Conservation (phyloP, 192 early-diverging fungal genomes). For the Podila minutissima region DNA sequence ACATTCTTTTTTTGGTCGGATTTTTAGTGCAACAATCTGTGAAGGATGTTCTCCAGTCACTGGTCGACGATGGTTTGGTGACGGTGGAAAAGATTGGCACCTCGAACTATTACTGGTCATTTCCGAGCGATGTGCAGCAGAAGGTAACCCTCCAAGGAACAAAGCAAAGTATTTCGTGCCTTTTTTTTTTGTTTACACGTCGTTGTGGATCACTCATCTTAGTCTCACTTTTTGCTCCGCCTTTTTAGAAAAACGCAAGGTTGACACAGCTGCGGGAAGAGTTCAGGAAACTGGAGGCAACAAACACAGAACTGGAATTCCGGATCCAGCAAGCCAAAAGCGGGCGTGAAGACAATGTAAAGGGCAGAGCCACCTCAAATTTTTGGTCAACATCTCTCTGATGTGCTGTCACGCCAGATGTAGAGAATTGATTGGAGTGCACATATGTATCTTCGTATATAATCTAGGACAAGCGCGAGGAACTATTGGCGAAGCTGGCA, state of each 20-base stretch:
- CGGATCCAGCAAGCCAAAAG: conserved; percentile 58
- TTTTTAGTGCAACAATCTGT: conserved; percentile 75
- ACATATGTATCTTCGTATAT: background rate
- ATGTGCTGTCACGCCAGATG: background rate
- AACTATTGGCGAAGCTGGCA: conserved; percentile 59
- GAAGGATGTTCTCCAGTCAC: conserved; percentile 83
- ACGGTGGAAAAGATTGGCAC: conserved; percentile 87
- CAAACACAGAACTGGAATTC: conserved; percentile 55
- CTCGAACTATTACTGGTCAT: conserved; percentile 95
- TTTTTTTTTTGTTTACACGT: background rate
- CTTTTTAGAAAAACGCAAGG: conserved; percentile 58
- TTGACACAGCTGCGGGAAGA: conserved; percentile 61
- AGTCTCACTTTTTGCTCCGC: background rate
- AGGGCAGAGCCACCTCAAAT: background rate
- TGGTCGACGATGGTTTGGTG: conserved; percentile 86
- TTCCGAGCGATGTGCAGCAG: conserved; percentile 74
- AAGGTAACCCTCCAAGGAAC: conserved; percentile 44
- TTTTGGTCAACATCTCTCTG: background rate
- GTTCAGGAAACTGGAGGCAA: conserved; percentile 54
- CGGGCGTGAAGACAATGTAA: conserved; percentile 76
- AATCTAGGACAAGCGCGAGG: conserved; percentile 65
- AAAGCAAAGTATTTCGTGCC: background rate
- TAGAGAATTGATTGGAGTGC: background rate
- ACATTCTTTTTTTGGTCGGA: background rate
- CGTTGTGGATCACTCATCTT: background rate